Conservation (phyloP, 805 yeast genomes). For the Candida nonsorbophila region DNA sequence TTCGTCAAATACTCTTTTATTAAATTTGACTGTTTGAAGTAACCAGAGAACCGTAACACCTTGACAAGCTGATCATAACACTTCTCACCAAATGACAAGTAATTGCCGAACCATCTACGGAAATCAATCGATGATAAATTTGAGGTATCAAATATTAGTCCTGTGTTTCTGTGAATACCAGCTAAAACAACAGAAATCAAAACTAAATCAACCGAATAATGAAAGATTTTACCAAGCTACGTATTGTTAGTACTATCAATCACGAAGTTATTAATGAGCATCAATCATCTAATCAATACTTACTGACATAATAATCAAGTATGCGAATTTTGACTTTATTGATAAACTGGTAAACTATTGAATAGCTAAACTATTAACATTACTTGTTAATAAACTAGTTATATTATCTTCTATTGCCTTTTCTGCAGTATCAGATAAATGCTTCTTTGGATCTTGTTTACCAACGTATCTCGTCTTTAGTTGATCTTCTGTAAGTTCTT, state of each 20-base stretch:
- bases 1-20: constrained; percentile 28
- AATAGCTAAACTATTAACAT: constrained; percentile 86
- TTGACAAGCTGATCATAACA: constrained; percentile 47
- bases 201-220: constrained; percentile 72
- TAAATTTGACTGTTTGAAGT: constrained; percentile 43
- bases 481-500: constrained; percentile 81
- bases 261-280: background rate
- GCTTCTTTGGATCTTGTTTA: constrained; percentile 98
- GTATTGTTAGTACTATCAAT: constrained; percentile 6
- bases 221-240: constrained; percentile 61
- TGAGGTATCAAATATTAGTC: constrained; percentile 52
- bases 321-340: background rate
- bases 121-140: constrained; percentile 43
- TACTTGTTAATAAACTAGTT: constrained; percentile 80
- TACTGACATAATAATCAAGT: background rate
- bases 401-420: constrained; percentile 84
- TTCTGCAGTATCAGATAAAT: constrained; percentile 84
- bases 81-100: constrained; percentile 56
- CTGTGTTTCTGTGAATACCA: constrained; percentile 80
- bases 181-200: constrained; percentile 79
- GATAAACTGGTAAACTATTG: constrained; percentile 34
- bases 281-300: background rate
- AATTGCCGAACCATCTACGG: constrained; percentile 46
- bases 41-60: constrained; percentile 41
- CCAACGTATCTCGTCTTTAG: constrained; percentile 95